These are phyloP conservation scores for Oryza punctata DNA, from an alignment of 176 grass and related monocot species.

Conservation along the genomic window DNA sequence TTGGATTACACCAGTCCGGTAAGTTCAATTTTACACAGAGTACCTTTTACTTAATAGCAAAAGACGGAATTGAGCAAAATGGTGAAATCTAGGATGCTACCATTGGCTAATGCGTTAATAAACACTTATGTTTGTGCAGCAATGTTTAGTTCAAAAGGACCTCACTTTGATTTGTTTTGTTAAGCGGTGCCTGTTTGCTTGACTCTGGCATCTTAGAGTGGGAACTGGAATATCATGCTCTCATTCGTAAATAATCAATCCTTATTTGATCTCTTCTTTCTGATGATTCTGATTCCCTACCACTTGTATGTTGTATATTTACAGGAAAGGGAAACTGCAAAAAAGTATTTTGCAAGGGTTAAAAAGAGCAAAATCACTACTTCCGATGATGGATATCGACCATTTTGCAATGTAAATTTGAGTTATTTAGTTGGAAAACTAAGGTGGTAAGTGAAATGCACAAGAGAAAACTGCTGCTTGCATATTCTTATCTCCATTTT, in stretches of 20 bases:
- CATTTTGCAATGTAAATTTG: constrained; percentile 57
- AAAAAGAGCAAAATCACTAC: constrained; percentile 40
- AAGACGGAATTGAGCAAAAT: constrained; percentile 13
- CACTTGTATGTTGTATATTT: constrained; percentile 37
- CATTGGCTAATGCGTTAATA: neutral
- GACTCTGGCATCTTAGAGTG: neutral
- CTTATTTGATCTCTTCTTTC: constrained; percentile 26
- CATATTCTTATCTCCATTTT: constrained; percentile 37
- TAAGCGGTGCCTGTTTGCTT: neutral
- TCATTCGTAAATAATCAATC: constrained; percentile 10
- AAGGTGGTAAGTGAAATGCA: constrained; percentile 11
- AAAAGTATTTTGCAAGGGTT: constrained; percentile 75
- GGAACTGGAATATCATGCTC: constrained; percentile 21
- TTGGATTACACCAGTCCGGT: constrained; percentile 95
- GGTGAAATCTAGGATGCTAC: neutral
- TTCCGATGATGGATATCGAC: constrained; percentile 72
- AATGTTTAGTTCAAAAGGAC: constrained; percentile 18
- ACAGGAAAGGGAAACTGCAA: constrained; percentile 90
- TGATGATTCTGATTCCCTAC: constrained; percentile 10
- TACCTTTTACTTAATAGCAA: constrained; percentile 17
- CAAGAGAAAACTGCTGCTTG: constrained; percentile 8
- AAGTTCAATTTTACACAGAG: constrained; percentile 39
- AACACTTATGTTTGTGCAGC: constrained; percentile 4
- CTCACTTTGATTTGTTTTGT: constrained; percentile 33
- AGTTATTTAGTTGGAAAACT: constrained; percentile 17